Evolutionary conservation across 257 asterid species (phyloP), one percentile per base, ranked within the genome.

Genomic region (Petrea volubilis): DNA sequence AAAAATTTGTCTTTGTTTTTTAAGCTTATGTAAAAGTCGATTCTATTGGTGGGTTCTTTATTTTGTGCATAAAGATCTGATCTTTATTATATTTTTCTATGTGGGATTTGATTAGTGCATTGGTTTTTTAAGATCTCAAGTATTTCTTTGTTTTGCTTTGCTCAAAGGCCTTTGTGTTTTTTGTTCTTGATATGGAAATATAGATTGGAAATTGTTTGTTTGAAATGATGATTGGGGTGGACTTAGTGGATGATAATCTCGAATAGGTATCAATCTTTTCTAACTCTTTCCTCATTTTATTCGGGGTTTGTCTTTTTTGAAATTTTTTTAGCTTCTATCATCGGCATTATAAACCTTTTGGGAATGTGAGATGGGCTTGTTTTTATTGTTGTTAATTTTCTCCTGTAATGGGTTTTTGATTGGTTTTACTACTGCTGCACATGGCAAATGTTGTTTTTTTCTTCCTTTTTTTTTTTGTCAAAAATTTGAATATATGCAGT

Each of bases 351-450:
- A 20, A 31, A 66, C 24, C 62, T 56, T 67, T 46, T 70, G 73
- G 79, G 82, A 76, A 55, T 70, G 72, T 68, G 77, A 77, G 80
- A 65, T 70, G 20, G 56, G 67, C 47, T 77, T 77, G 85, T 71
- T 80, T 74, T 71, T 74, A 34, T 43, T 57, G 69, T 28, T 70
- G 84, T 73, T 62, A 14, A 18, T 76, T 65, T 73, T 29, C 53
- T 28, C 58, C 41, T 20, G 20, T 38, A 11, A 46, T 14, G 59
- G 76, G 40, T 55, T 74, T 57, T 40, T 49, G 12, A 53, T 67
- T 66, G 72, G 65, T 34, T 65, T 70, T 49, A n/a, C 65, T 68
- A 23, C 73, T 77, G 64, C 64, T 70, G 64, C 70, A 71, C 77
- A 75, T 67, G 77, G 67, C 52, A 68, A 53, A 28, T 81, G 64